phyloP scores from a whole-genome alignment of 2,329 filamentous ascomycete genomes.

The Chalara sp. region DNA sequence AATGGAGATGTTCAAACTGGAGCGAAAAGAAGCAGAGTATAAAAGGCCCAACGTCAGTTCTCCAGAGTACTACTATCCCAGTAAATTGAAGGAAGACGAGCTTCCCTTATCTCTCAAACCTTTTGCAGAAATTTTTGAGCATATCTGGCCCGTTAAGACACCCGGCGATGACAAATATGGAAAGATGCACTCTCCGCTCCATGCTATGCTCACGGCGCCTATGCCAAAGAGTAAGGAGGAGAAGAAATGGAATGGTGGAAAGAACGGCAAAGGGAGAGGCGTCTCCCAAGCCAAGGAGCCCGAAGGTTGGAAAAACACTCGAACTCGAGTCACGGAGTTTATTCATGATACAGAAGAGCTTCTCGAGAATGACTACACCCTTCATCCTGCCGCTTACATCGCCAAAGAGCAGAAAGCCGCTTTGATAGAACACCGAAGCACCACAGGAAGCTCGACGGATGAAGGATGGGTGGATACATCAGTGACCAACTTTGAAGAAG shows the following conservation, averaged over 20 bases:
- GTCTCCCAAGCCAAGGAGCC: conserved; percentile 56
- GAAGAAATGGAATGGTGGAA: conserved; percentile 33
- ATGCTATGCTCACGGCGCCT: conserved; percentile 74
- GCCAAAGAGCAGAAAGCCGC: conserved; percentile 47
- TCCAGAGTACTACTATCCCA: conserved; percentile 55
- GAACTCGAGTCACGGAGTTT: conserved; percentile 77
- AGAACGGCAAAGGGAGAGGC: conserved; percentile 40
- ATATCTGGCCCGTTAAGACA: conserved; percentile 83
- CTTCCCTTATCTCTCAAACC: conserved; percentile 52
- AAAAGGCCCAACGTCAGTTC: conserved; percentile 29
- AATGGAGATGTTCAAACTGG: conserved; percentile 66
- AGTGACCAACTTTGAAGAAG: conserved; percentile 61
- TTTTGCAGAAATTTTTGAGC: conserved; percentile 75
- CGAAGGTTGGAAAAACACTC: conserved; percentile 63
- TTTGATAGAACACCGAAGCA: conserved; percentile 45
- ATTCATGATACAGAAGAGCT: conserved; percentile 68
- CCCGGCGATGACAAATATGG: conserved; percentile 78
- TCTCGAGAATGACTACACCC: conserved; percentile 72
- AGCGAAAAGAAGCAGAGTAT: neutral
- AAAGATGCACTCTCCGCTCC: conserved; percentile 80
- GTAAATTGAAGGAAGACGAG: conserved; percentile 41
- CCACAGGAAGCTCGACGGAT: conserved; percentile 38
- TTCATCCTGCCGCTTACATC: conserved; percentile 71
- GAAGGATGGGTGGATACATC: conserved; percentile 79
- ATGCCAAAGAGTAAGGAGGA: conserved; percentile 64